phyloP scores from a whole-genome alignment of 2,329 filamentous ascomycete genomes.

The Endothia cerciana region DNA sequence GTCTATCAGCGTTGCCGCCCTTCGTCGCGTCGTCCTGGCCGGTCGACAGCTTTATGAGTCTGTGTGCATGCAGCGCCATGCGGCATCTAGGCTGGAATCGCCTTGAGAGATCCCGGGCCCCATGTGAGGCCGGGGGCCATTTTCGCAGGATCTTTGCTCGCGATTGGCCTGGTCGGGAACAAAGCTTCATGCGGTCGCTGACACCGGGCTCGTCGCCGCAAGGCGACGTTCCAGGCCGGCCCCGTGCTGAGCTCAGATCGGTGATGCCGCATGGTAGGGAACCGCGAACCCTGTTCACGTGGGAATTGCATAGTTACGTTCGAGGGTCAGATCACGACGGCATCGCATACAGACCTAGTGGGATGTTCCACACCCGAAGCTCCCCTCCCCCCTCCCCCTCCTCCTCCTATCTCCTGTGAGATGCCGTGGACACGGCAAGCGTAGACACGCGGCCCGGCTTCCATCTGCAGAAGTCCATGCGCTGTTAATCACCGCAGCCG shows the following conservation, averaged over 20 bases:
- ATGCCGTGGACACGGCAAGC: conserved; percentile 8
- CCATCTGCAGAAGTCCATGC: conserved; percentile 1
- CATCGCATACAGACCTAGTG: neutral
- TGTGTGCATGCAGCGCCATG: conserved; percentile 4
- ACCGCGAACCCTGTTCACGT: neutral
- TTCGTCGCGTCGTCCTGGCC: neutral
- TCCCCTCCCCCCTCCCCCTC: neutral
- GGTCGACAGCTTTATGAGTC: neutral
- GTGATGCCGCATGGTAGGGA: neutral
- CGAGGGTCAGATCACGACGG: neutral
- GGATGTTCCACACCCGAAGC: neutral
- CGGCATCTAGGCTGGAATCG: neutral
- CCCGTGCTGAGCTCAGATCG: neutral
- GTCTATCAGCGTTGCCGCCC: neutral
- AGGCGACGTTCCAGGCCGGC: neutral
- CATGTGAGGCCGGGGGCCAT: neutral
- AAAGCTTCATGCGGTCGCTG: neutral
- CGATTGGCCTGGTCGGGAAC: neutral
- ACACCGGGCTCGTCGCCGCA: neutral
- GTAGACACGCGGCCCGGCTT: conserved; percentile 2
- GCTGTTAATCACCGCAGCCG: neutral
- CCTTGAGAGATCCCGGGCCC: neutral
- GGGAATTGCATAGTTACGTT: neutral
- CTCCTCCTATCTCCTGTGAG: neutral
- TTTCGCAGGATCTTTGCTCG: neutral